Evolutionary conservation across 179 eudicot genomes (phyloP), one percentile per base, ranked within the genome.

Genomic region (Pouteria campechiana): DNA sequence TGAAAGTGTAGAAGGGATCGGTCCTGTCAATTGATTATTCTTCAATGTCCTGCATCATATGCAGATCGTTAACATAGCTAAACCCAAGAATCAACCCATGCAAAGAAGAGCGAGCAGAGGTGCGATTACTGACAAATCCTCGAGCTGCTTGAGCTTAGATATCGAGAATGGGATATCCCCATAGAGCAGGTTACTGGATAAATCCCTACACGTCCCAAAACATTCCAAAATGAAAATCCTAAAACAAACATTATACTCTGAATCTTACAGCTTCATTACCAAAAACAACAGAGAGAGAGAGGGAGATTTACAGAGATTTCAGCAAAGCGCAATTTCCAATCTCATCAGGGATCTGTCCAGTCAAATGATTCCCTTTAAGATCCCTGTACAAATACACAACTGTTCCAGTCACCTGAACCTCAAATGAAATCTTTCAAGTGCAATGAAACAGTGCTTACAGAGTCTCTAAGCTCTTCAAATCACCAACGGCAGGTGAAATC

Each of bases 271-370:
- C 17, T 0, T 1, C 5, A 19, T 17, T 31, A 7, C n/a, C 1
- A 41, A 5, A 12, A 3, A 2, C 3, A 41, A 32, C 3, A 5
- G 5, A 3, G 15, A 9, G 35, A 17, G 7, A 2, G 6, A 1
- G 19, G 28, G 27, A 10, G 11, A 7, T 50, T 65, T 63, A 79
- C 87, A 75, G 34, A 7, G 37, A 45, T 3, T 25, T 35, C 18
- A 79, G 65, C 4, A 62, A 59, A 44, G 63, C 61, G 46, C 87
- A 79, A 50, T 63, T 63, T 33, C 82, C 82, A 5, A 75, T 58
- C 52, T 79, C 87, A 69, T 79, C 87, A 0, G 87, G 87, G 28
- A 79, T 69, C 61, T 72, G 82, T 25, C 87, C 87, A 9, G 73
- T 60, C 37, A 79, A 35, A 18, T 72, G 75, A 46, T 79, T 79